Conservation (phyloP, 306 rosid genomes). For the Vigna hirtella region DNA sequence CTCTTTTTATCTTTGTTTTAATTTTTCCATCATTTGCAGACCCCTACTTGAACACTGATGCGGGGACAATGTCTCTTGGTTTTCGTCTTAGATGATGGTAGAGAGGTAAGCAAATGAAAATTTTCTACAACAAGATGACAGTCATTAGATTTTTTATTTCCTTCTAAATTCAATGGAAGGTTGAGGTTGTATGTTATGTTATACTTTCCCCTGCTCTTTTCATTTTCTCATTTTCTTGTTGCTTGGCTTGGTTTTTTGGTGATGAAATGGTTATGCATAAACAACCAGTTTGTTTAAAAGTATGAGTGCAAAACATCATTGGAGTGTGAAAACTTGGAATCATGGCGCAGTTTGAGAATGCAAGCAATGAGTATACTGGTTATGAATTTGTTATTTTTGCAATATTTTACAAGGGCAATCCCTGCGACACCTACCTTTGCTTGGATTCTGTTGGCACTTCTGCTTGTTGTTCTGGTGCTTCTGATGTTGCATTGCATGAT, state of each 20-base stretch:
- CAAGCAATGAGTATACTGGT: background rate
- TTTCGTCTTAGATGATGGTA: constrained; percentile 85
- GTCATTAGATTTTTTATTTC: constrained; percentile 5
- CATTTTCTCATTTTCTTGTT: constrained; percentile 9
- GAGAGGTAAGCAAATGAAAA: constrained; percentile 63
- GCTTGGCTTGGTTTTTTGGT: background rate
- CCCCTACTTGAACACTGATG: constrained; percentile 90
- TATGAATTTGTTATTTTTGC: background rate
- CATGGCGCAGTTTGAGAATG: background rate
- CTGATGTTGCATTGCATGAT: constrained; percentile 7
- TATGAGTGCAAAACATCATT: background rate
- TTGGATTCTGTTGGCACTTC: no score
- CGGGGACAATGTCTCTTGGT: constrained; percentile 92
- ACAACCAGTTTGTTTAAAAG: background rate
- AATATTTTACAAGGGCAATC: background rate
- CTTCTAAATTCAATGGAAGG: background rate
- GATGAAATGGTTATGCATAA: background rate
- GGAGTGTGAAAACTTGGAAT: background rate
- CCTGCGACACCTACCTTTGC: background rate
- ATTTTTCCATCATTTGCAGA: no score
- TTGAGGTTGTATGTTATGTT: constrained; percentile 29
- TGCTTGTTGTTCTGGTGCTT: background rate
- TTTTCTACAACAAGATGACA: background rate
- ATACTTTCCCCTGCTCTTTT: background rate
- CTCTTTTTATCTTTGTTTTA: no score